Percentiles rank a stretch among this genome's conserved stretches.
phyloP scores from a whole-genome alignment of 805 yeast species.

The Lipomyces yamadae region DNA sequence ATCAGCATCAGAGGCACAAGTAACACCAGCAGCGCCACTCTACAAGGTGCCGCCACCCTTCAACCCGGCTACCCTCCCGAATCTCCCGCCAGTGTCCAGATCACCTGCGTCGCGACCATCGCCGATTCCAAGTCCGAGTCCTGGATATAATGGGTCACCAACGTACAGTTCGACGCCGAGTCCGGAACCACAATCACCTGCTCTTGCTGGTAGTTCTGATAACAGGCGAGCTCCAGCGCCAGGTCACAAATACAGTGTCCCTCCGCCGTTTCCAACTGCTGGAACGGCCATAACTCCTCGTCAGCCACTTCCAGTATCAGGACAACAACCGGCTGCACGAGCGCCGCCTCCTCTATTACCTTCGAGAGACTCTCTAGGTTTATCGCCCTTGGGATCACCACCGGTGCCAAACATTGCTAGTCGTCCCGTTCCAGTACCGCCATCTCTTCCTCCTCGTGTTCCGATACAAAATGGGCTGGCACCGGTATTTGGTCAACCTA shows the following conservation, averaged over 20 bases:
- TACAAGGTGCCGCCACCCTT: constrained; percentile 38
- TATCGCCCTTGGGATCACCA: constrained; percentile 38
- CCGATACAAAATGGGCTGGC: constrained; percentile 36
- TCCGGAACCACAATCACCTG: constrained; percentile 1
- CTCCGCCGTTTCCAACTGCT: constrained; percentile 37
- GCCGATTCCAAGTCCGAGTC: constrained; percentile 36
- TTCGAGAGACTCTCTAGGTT: constrained; percentile 40
- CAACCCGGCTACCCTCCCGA: constrained; percentile 33
- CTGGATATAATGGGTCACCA: constrained; percentile 20
- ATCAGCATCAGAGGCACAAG: constrained; percentile 48
- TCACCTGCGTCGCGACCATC: constrained; percentile 35
- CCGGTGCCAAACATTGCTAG: constrained; percentile 31
- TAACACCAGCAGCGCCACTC: constrained; percentile 43
- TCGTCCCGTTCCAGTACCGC: constrained; percentile 36
- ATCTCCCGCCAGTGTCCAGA: constrained; percentile 41
- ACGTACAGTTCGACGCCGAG: constrained; percentile 24
- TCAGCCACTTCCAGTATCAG: constrained; percentile 41
- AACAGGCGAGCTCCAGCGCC: constrained; percentile 26
- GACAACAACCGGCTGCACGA: constrained; percentile 43
- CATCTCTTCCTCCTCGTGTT: constrained; percentile 42
- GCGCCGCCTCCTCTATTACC: constrained; percentile 48
- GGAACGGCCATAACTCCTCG: constrained; percentile 40
- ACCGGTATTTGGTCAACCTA: constrained; percentile 24
- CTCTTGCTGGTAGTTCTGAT: background rate
- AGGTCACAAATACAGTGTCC: constrained; percentile 34